Evolutionary conservation across 805 yeast species (phyloP).

Genomic region (Candida corydali): DNA sequence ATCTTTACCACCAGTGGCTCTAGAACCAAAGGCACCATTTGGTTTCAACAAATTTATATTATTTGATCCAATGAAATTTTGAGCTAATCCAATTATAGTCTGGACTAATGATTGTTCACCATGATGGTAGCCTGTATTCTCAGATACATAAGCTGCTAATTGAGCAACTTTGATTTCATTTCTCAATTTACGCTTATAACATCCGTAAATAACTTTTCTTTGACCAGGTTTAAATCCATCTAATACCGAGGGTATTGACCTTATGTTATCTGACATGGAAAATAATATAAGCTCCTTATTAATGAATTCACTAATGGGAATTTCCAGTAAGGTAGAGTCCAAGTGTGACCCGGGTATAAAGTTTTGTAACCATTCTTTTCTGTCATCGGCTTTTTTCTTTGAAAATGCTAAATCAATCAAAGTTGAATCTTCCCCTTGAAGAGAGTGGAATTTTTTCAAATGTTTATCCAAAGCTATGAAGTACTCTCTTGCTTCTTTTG

Average conservation of each 20-base stretch:
- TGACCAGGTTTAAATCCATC: constrained; percentile 98
- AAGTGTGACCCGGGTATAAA: constrained; percentile 88
- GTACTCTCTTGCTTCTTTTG: constrained; percentile 81
- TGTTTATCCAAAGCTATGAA: constrained; percentile 83
- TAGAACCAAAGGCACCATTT: constrained; percentile 93
- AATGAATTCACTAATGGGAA: constrained; percentile 91
- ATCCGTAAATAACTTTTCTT: constrained; percentile 85
- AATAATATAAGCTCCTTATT: constrained; percentile 92
- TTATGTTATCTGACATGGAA: constrained; percentile 92
- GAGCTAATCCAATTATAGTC: constrained; percentile 92
- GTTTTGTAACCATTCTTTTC: constrained; percentile 95
- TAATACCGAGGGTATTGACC: constrained; percentile 90
- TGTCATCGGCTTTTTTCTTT: constrained; percentile 91
- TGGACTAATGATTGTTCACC: constrained; percentile 87
- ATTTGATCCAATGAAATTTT: constrained; percentile 89
- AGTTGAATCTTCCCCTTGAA: constrained; percentile 72
- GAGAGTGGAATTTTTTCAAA: constrained; percentile 76
- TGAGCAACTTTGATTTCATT: constrained; percentile 86
- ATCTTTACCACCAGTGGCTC: constrained; percentile 97
- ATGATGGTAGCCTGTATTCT: constrained; percentile 90
- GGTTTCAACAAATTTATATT: constrained; percentile 83
- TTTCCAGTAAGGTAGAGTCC: constrained; percentile 69
- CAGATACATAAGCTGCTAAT: constrained; percentile 84
- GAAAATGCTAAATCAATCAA: constrained; percentile 90
- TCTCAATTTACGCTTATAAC: constrained; percentile 73